These are phyloP conservation scores for Gyromitra esculenta DNA, from an alignment of 2,329 filamentous ascomycete genomes.

Conservation along the genomic window DNA sequence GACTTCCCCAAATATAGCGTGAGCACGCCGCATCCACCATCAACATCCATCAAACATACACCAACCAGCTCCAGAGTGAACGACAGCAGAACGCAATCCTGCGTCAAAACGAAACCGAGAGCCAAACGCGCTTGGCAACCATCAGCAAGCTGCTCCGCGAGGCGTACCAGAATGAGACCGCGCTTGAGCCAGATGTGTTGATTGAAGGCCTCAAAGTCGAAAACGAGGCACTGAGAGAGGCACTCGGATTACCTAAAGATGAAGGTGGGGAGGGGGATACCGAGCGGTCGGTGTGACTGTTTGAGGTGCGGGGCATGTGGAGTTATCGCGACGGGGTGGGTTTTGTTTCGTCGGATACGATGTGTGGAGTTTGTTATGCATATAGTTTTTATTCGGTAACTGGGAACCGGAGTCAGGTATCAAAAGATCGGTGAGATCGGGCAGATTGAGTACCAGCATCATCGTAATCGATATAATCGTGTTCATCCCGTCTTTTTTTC, in stretches of 20 bases:
- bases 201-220: slow-evolving; percentile 57
- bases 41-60: slow-evolving; percentile 58
- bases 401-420: slow-evolving; percentile 28
- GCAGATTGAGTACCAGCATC: slow-evolving; percentile 44
- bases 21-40: slow-evolving; percentile 58
- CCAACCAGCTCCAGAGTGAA: slow-evolving; percentile 56
- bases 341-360: slow-evolving; percentile 32
- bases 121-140: slow-evolving; percentile 55
- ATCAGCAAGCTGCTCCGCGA: slow-evolving; percentile 55
- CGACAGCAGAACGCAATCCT: slow-evolving; percentile 56
- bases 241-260: slow-evolving; percentile 54
- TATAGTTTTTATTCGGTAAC: slow-evolving; percentile 37
- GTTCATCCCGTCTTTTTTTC: slow-evolving; percentile 45
- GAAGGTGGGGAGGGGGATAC: slow-evolving; percentile 34
- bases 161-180: slow-evolving; percentile 55
- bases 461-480: slow-evolving; percentile 38
- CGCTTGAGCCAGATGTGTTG: slow-evolving; percentile 55
- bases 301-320: slow-evolving; percentile 27
- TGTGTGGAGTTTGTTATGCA: slow-evolving; percentile 38
- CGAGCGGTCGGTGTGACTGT: slow-evolving; percentile 30
- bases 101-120: slow-evolving; percentile 57
- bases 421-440: slow-evolving; percentile 36
- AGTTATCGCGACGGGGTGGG: slow-evolving; percentile 19
- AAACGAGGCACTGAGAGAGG: slow-evolving; percentile 56
- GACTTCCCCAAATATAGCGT: slow-evolving; percentile 48